These are phyloP conservation scores for Vicia faba DNA, from an alignment of 306 rosid genomes.

Conservation along the genomic window DNA sequence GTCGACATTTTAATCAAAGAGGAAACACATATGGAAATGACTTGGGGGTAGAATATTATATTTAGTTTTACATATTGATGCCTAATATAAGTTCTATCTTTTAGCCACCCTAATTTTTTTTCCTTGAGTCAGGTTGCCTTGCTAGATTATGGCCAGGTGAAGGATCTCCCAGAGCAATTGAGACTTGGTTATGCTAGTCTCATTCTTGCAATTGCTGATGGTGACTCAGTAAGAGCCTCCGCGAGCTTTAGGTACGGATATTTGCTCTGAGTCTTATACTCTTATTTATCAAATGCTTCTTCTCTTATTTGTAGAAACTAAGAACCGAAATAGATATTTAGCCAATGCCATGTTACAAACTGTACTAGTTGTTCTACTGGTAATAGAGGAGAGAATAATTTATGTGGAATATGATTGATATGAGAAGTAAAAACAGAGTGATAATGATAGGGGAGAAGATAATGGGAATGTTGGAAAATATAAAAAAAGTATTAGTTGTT, in stretches of 20 bases:
- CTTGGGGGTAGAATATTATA: constrained; percentile 15
- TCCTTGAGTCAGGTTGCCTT: constrained; percentile 72
- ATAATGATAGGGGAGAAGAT: background rate
- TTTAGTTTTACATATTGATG: constrained; percentile 29
- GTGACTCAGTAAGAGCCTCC: constrained; percentile 65
- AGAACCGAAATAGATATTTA: constrained; percentile 24
- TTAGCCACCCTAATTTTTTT: constrained; percentile 40
- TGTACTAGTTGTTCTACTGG: constrained; percentile 7
- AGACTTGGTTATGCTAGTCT: constrained; percentile 95
- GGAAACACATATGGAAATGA: constrained; percentile 18
- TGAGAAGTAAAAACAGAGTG: constrained; percentile 10
- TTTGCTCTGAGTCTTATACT: constrained; percentile 2
- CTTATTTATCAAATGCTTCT: constrained; percentile 14
- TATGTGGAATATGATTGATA: constrained; percentile 29
- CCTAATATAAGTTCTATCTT: constrained; percentile 26
- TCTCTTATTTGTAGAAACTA: constrained; percentile 25
- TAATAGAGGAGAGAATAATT: constrained; percentile 4
- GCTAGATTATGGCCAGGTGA: constrained; percentile 98
- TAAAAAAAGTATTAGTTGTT: constrained; percentile 10
- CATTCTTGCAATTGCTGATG: constrained; percentile 81
- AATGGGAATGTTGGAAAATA: constrained; percentile 17
- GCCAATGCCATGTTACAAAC: constrained; percentile 9
- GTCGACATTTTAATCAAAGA: constrained; percentile 20
- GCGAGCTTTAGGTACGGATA: constrained; percentile 77
- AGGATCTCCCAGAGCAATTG: constrained; percentile 90